Percentiles rank a stretch among this genome's conserved stretches.
Conservation (phyloP, 2,329 filamentous ascomycete genomes). For the Colletotrichum tropicicola region DNA sequence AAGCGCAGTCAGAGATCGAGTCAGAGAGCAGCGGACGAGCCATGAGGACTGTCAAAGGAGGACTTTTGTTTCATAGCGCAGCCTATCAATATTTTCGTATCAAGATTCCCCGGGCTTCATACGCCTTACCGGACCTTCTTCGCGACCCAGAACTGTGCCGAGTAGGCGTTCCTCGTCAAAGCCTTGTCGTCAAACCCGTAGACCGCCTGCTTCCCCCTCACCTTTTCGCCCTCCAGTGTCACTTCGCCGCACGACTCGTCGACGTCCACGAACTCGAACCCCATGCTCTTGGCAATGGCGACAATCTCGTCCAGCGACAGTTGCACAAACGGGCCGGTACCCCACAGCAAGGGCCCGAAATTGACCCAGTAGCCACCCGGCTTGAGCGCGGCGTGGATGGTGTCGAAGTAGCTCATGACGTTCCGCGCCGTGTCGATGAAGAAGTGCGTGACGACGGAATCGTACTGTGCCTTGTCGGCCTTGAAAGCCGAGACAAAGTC, state of each 20-base stretch:
- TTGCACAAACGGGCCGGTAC: slow-evolving; percentile 62
- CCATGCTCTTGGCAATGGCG: slow-evolving; percentile 54
- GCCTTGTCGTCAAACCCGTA: slow-evolving; percentile 62
- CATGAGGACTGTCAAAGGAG: too few relatives aligned
- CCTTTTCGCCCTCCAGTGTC: slow-evolving; percentile 50
- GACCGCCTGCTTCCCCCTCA: slow-evolving; percentile 56
- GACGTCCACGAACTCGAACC: slow-evolving; percentile 59
- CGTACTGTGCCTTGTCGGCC: slow-evolving; percentile 44
- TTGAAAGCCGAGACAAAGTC: slow-evolving; percentile 60
- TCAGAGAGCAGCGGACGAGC: too few relatives aligned
- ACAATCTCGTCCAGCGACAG: slow-evolving; percentile 63
- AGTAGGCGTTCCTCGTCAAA: slow-evolving; percentile 61
- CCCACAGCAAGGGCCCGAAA: slow-evolving; percentile 64
- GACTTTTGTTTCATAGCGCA: too few relatives aligned
- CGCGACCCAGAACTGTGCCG: slow-evolving; percentile 64
- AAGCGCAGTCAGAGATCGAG: not conserved
- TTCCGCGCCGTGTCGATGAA: slow-evolving; percentile 70
- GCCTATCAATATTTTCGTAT: too few relatives aligned
- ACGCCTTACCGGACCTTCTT: slow-evolving; percentile 26
- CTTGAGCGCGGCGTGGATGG: slow-evolving; percentile 56
- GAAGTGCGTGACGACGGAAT: slow-evolving; percentile 64
- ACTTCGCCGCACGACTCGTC: slow-evolving; percentile 48
- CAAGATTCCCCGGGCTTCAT: not conserved
- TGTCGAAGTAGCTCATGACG: slow-evolving; percentile 62
- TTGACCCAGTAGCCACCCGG: slow-evolving; percentile 64